These are phyloP conservation scores for Aspergillus olivimuriae DNA, from an alignment of 495 filamentous ascomycete genomes.

Conservation along the genomic window DNA sequence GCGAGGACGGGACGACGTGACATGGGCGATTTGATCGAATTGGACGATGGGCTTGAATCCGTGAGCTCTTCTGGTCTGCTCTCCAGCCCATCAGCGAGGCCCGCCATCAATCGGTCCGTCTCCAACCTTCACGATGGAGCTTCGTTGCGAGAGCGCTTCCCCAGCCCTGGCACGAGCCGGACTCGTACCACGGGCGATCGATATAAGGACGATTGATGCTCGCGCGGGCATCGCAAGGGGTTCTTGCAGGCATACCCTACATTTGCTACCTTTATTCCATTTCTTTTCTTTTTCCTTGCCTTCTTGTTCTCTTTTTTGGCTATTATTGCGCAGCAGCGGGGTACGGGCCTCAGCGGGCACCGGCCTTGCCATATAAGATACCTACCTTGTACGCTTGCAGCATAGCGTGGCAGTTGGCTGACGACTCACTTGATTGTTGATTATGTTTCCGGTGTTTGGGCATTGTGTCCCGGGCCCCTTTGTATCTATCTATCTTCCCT, in stretches of 20 bases:
- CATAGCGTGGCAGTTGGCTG: slow-evolving; percentile 13
- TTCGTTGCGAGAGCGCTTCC: slow-evolving; percentile 16
- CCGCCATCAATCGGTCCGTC: slow-evolving; percentile 16
- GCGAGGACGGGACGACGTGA: slow-evolving; percentile 32
- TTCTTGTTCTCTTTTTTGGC: neutral
- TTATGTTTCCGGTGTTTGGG: neutral
- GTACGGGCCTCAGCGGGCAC: neutral
- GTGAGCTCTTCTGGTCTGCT: slow-evolving; percentile 19
- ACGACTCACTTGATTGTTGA: slow-evolving; percentile 2
- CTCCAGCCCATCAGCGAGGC: slow-evolving; percentile 12
- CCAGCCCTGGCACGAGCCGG: slow-evolving; percentile 33
- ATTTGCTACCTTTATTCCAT: slow-evolving; percentile 1
- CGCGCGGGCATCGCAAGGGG: too few relatives aligned
- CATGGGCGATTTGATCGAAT: slow-evolving; percentile 75
- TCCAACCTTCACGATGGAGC: slow-evolving; percentile 11
- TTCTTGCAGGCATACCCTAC: too few relatives aligned
- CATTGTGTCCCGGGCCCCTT: too few relatives aligned
- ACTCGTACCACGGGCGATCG: slow-evolving; percentile 30
- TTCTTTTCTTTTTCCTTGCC: neutral
- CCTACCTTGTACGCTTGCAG: slow-evolving; percentile 14
- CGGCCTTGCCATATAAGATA: neutral
- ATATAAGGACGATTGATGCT: slow-evolving; percentile 28
- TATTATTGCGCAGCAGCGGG: slow-evolving; percentile 3
- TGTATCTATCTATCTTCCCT: too few relatives aligned
- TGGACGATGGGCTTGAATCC: slow-evolving; percentile 54